Evolutionary conservation across 306 rosid species (phyloP), one percentile per base, ranked within the genome.

Genomic region (Dryas alaskensis): DNA sequence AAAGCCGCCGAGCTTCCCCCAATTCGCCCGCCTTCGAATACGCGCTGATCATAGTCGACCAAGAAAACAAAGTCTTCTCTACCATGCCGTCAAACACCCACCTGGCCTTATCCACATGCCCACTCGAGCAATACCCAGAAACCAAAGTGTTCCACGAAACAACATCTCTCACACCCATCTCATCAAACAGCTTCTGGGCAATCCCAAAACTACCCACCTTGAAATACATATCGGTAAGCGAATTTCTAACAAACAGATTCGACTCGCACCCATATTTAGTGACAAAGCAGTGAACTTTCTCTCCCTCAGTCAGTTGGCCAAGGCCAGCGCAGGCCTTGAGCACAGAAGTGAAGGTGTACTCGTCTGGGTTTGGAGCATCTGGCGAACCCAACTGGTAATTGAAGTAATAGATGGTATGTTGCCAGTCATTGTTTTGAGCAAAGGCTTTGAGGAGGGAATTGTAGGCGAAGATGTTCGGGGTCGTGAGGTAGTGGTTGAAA

Each of bases 321-420:
- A 84, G 75, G 40, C 84, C 84, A 46, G 84, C 82, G 69, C 87
- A 77, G 77, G 87, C 87, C 76, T 84, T 84, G 73, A 84, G 78
- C 16, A 80, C 82, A 58, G 84, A 80, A 65, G 87, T 84, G 75
- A 84, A 80, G 4, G 87, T 80, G 70, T 77, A 80, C 48, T 84
- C 84, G 27, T 80, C 87, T 2, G 84, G 84, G 73, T 16, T 5
- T 8, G 84, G 84, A 22, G 84, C 84, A 65, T 27, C 12, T 5
- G 82, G 76, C 63, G 67, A 52, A 0, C 40, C 10, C 73, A 77
- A 50, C 62, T 40, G 76, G 46, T 19, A 14, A 46, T 80, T 84
- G 78, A 80, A 80, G 67, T 69, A 72, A 60, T 37, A 6, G 6
- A 84, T 65, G 13, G 82, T 80, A 12, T 45, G 40, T 3, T 60